Evolutionary conservation across 1,284 basidiomycete genomes (phyloP).

Genomic region (Pascua sp.): DNA sequence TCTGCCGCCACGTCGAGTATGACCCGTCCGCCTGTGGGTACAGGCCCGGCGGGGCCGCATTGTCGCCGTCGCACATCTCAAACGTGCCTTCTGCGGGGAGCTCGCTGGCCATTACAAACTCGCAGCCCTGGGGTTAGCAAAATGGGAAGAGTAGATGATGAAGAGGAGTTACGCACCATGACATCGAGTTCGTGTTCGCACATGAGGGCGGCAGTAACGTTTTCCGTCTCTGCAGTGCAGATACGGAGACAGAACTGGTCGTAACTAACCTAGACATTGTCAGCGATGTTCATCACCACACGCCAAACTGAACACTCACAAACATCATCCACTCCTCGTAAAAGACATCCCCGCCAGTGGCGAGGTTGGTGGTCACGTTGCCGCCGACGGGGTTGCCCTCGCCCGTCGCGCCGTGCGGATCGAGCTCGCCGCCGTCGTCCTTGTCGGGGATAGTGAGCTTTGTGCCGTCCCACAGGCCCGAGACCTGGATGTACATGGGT

Average conservation of each 20-base stretch:
- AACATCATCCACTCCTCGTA: conserved; percentile 56
- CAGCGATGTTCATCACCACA: too few relatives aligned
- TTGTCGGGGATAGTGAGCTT: conserved; percentile 45
- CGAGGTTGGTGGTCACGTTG: conserved; percentile 51
- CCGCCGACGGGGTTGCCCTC: conserved; percentile 56
- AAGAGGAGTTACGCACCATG: conserved; percentile 23
- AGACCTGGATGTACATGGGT: conserved; percentile 51
- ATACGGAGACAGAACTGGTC: conserved; percentile 51
- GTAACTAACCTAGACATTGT: conserved; percentile 31
- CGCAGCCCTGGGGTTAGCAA: conserved; percentile 49
- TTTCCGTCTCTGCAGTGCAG: conserved; percentile 47
- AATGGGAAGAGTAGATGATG: conserved; percentile 20
- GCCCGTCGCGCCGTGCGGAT: conserved; percentile 53
- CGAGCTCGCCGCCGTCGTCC: conserved; percentile 54
- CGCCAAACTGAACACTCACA: not conserved
- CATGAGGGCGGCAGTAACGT: conserved; percentile 35
- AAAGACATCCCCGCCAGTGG: conserved; percentile 14
- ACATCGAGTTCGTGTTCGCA: conserved; percentile 48
- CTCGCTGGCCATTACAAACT: conserved; percentile 50
- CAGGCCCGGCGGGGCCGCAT: conserved; percentile 48
- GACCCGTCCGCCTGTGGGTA: conserved; percentile 40
- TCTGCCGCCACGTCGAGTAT: conserved; percentile 48
- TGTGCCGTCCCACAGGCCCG: conserved; percentile 51
- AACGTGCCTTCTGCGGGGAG: conserved; percentile 48
- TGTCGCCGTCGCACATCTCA: conserved; percentile 47